Base-by-base conservation (phyloP, 306 rosid species). In the Cicer pinnatifidum region DNA sequence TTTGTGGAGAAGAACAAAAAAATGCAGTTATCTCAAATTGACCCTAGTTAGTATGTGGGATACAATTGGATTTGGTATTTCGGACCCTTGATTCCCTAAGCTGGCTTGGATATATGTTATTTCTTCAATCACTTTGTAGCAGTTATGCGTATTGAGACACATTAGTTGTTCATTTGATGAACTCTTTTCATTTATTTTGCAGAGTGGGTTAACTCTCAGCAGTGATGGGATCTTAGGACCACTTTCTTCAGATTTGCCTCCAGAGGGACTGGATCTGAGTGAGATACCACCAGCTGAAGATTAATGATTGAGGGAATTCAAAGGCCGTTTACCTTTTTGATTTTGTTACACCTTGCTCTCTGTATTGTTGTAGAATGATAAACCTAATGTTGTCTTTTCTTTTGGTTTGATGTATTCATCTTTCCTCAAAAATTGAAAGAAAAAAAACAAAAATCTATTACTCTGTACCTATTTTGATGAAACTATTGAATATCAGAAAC, bases 141-240 rank as follows among this genome's bases (percentile, higher is more conserved):
- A 52, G 43, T 10, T 71, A 63, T 38, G 51, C 76, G 28, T 39
- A 15, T 38, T 39, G 33, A 20, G 38, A 6, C 15, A 5, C 13
- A 35, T 20, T 44, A 51, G 10, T 61, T 41, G 77, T 53, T 70
- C 67, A 46, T 78, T 56, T 35, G 61, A 47, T 65, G 62, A 71
- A 44, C 16, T 6, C 44, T 62, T 39, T 33, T 56, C 16, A 46
- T 75, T 77, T 50, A 7, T 52, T 66, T 69, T 77, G 73, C 91
- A 89, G 99, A 88, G 99, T 84, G 97, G 97, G 82, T 84, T 87
- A 62, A 88, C 91, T 65, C 89, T 88, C 54, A 86, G 80, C 84
- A 82, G 87, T 19, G 95, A 91, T 0, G 97, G 97, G 17, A 91
- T 89, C 76, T 87, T 82, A 85, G 91, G 92, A 72, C 94, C 95